These are phyloP conservation scores for Lyophyllum shimeji DNA, from an alignment of 768 basidiomycete genomes.

Conservation along the genomic window DNA sequence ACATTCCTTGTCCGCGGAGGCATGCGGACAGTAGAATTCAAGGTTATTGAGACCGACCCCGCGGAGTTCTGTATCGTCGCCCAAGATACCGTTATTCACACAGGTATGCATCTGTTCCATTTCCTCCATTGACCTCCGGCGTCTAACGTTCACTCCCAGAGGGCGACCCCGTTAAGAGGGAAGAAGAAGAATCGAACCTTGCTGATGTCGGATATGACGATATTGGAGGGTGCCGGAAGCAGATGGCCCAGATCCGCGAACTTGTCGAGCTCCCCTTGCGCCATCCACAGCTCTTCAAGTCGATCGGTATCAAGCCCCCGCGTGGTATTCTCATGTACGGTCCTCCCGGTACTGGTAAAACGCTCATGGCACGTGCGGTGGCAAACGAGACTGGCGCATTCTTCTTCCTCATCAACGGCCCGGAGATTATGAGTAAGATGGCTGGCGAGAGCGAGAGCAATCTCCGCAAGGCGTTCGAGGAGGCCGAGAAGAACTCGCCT, in stretches of 20 bases:
- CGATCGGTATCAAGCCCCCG: slow-evolving; percentile 99
- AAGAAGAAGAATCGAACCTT: slow-evolving; percentile 96
- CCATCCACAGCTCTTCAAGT: slow-evolving; percentile 99
- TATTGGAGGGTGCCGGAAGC: slow-evolving; percentile 98
- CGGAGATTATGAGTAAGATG: slow-evolving; percentile 99
- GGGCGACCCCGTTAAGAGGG: slow-evolving; percentile 98
- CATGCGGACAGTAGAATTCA: slow-evolving; percentile 98
- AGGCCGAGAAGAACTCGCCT: slow-evolving; percentile 99
- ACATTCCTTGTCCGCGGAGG: slow-evolving; percentile 99
- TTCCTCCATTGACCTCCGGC: slow-evolving; percentile 4
- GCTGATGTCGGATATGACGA: slow-evolving; percentile 99
- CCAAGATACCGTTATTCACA: slow-evolving; percentile 97
- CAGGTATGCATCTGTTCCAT: slow-evolving; percentile 45
- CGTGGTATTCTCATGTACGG: slow-evolving; percentile 99
- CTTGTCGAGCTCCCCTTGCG: slow-evolving; percentile 97
- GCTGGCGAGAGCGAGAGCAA: slow-evolving; percentile 98
- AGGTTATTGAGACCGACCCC: slow-evolving; percentile 97
- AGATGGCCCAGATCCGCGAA: slow-evolving; percentile 99
- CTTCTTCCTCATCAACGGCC: slow-evolving; percentile 99
- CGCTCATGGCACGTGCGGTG: slow-evolving; percentile 98
- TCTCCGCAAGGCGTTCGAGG: slow-evolving; percentile 96
- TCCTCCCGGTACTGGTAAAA: slow-evolving; percentile 99
- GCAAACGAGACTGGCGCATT: slow-evolving; percentile 99
- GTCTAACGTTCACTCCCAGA: slow-evolving; percentile 44
- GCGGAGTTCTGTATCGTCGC: slow-evolving; percentile 99